These are phyloP conservation scores for Ceratocystis destructans DNA, from an alignment of 2,329 filamentous ascomycete genomes.

Conservation along the genomic window DNA sequence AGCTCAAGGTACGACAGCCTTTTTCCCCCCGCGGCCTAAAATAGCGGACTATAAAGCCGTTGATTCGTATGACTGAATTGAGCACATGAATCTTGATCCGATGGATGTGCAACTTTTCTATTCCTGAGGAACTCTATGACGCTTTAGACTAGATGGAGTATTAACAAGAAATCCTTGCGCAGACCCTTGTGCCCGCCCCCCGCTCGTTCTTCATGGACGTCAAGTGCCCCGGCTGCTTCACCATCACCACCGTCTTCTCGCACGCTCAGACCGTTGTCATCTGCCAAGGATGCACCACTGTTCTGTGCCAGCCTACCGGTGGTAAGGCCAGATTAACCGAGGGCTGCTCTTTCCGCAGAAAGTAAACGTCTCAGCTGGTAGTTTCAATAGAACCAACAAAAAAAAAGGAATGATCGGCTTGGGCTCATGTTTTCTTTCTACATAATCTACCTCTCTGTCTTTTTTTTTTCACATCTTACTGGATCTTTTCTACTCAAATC, in stretches of 20 bases:
- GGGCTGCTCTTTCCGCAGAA: conserved; percentile 99
- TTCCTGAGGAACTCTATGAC: background rate
- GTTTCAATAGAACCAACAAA: conserved; percentile 25
- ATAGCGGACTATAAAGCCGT: background rate
- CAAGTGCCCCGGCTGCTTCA: conserved; percentile 99
- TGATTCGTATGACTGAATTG: background rate
- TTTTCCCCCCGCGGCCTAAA: background rate
- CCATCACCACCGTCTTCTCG: conserved; percentile 99
- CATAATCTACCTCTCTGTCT: conserved; percentile 30
- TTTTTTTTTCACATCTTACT: conserved; percentile 9
- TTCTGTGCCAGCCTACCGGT: conserved; percentile 98
- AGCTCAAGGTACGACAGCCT: conserved; percentile 73
- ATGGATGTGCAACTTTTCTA: background rate
- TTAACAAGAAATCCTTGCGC: conserved; percentile 20
- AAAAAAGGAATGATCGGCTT: conserved; percentile 20
- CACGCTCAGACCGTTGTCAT: conserved; percentile 99
- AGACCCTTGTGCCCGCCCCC: conserved; percentile 89
- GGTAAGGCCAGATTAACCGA: conserved; percentile 98
- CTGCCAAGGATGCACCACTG: conserved; percentile 98
- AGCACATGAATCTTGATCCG: background rate
- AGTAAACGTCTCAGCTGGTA: conserved; percentile 51
- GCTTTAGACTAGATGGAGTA: conserved; percentile 13
- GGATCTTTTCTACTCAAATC: background rate
- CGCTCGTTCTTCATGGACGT: conserved; percentile 99
- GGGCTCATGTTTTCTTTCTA: conserved; percentile 19